Percentiles rank a stretch among this genome's conserved stretches.
Evolutionary conservation across 2,329 filamentous ascomycete species (phyloP).

Genomic region (Talaromyces sp.): DNA sequence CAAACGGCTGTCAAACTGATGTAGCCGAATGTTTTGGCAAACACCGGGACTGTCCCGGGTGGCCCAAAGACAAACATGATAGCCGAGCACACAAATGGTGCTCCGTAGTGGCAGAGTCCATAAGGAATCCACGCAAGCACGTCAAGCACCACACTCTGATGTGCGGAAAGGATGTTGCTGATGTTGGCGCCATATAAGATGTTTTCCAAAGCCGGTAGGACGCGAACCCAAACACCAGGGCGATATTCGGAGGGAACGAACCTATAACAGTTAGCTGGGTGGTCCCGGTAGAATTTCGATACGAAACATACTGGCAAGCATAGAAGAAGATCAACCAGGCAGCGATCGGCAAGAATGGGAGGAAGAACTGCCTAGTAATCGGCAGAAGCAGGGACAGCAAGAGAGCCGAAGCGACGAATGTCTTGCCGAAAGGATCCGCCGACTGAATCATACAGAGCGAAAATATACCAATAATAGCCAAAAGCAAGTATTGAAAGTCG

Average conservation of each 20-base stretch:
- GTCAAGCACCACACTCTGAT: slow-evolving; percentile 79
- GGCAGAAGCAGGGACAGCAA: slow-evolving; percentile 73
- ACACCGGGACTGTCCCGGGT: slow-evolving; percentile 78
- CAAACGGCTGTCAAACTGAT: slow-evolving; percentile 84
- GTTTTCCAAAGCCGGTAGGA: slow-evolving; percentile 90
- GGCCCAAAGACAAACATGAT: slow-evolving; percentile 86
- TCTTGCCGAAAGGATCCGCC: slow-evolving; percentile 75
- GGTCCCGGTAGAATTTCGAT: not conserved
- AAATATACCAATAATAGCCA: slow-evolving; percentile 74
- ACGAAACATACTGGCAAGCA: slow-evolving; percentile 72
- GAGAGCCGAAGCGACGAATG: slow-evolving; percentile 64
- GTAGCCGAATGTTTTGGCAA: slow-evolving; percentile 84
- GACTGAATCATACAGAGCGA: slow-evolving; percentile 76
- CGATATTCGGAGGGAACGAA: slow-evolving; percentile 87
- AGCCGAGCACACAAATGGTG: slow-evolving; percentile 72
- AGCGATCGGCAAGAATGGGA: slow-evolving; percentile 80
- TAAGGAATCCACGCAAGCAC: slow-evolving; percentile 92
- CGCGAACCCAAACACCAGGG: slow-evolving; percentile 91
- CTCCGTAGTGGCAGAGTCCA: slow-evolving; percentile 84
- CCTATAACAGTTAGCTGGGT: slow-evolving; percentile 46
- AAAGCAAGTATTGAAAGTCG: slow-evolving; percentile 78
- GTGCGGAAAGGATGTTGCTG: slow-evolving; percentile 89
- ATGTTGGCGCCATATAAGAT: slow-evolving; percentile 94
- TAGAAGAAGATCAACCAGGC: slow-evolving; percentile 91
- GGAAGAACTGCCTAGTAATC: slow-evolving; percentile 82